phyloP scores from a whole-genome alignment of 176 grass and related monocot species.

The Neostapfia colusana region DNA sequence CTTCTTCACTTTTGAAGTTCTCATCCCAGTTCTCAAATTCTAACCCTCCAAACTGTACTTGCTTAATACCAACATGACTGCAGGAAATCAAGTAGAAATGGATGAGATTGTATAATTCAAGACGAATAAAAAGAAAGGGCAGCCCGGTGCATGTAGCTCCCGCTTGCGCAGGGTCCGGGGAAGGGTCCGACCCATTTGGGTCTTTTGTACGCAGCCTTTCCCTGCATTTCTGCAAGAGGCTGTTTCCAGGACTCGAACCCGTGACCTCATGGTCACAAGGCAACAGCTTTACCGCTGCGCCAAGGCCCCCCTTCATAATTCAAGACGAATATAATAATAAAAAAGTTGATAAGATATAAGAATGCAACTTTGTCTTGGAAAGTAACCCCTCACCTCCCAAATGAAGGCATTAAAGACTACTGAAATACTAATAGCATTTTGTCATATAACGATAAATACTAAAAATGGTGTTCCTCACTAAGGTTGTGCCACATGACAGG shows the following conservation, averaged over 20 bases:
- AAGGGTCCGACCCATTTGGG: too few species aligned
- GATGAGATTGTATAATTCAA: slow-evolving; percentile 38
- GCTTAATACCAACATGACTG: slow-evolving; percentile 90
- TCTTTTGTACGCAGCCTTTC: too few species aligned
- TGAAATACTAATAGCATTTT: slow-evolving; percentile 6
- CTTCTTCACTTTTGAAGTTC: slow-evolving; percentile 69
- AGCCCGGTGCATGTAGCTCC: too few species aligned
- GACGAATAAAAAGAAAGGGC: too few species aligned
- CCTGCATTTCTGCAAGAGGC: too few species aligned
- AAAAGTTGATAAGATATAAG: neutral
- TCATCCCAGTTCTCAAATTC: slow-evolving; percentile 82
- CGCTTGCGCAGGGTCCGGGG: too few species aligned
- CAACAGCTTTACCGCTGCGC: too few species aligned
- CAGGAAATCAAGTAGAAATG: slow-evolving; percentile 31
- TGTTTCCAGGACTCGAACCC: too few species aligned
- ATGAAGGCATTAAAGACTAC: neutral
- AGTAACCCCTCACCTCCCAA: neutral
- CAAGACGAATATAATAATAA: neutral
- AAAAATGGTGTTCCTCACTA: neutral
- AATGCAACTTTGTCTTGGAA: neutral
- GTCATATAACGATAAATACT: neutral
- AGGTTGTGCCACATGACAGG: neutral
- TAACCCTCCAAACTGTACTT: slow-evolving; percentile 76
- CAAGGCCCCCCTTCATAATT: too few species aligned
- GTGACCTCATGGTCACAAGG: too few species aligned